Percentiles rank a stretch among this genome's conserved stretches.
Evolutionary conservation across 1,284 basidiomycete genomes (phyloP).

Genomic region (Melanopsichium pennsylvanicum): DNA sequence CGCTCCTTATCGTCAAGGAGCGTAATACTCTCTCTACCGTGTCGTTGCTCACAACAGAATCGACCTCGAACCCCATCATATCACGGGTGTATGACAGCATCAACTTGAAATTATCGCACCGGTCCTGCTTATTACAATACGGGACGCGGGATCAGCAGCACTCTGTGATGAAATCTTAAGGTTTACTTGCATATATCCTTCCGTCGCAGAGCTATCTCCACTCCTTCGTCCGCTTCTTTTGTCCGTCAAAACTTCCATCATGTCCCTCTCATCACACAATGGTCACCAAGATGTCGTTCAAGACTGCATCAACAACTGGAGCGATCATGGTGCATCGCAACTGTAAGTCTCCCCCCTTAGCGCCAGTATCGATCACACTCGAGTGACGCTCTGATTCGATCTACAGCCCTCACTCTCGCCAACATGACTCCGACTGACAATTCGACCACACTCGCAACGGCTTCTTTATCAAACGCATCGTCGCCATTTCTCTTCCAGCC

Average conservation of each 20-base stretch:
- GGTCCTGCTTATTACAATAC: too few relatives aligned
- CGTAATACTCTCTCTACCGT: not conserved
- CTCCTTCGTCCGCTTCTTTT: too few relatives aligned
- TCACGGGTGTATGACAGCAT: too few relatives aligned
- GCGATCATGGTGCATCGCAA: constrained; percentile 20
- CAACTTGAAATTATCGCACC: too few relatives aligned
- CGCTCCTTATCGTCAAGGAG: not conserved
- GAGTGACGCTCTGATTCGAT: not conserved
- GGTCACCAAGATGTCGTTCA: constrained; percentile 12
- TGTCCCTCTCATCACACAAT: constrained; percentile 3
- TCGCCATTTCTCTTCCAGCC: not conserved
- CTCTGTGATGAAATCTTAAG: too few relatives aligned
- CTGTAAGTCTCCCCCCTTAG: constrained; percentile 21
- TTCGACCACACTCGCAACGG: constrained; percentile 3
- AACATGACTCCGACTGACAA: constrained; percentile 10
- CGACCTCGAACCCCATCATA: too few relatives aligned
- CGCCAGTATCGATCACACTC: too few relatives aligned
- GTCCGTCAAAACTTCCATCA: not conserved
- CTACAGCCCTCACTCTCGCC: not conserved
- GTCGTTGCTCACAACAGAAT: too few relatives aligned
- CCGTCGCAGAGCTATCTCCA: too few relatives aligned
- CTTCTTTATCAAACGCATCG: constrained; percentile 1
- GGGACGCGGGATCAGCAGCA: not conserved
- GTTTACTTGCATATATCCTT: too few relatives aligned
- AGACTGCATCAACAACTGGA: constrained; percentile 18